Conservation (phyloP, 176 grass and related monocot genomes). For the Thalia dealbata region DNA sequence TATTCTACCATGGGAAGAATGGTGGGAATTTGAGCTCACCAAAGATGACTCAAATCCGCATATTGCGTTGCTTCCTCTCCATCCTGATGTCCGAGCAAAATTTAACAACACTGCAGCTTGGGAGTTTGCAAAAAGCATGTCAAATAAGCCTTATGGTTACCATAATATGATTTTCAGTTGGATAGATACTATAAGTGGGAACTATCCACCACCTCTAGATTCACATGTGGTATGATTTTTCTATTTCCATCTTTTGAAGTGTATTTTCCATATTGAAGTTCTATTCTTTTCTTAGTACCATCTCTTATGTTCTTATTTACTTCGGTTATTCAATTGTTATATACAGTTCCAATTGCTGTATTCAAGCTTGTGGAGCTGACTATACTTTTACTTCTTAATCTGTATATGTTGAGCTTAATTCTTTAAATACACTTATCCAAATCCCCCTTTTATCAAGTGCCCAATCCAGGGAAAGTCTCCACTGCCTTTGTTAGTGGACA, state of each 20-base stretch:
- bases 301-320: background rate
- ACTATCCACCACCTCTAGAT: constrained; percentile 91
- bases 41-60: constrained; percentile 89
- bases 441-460: no score
- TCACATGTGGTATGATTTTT: constrained; percentile 67
- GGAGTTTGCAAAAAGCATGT: constrained; percentile 84
- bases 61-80: constrained; percentile 73
- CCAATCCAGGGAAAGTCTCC: no score
- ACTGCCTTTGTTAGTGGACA: no score
- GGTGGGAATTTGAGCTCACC: constrained; percentile 79
- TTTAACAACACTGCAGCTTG: constrained; percentile 94
- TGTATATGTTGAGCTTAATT: no score
- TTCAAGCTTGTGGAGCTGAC: no score
- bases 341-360: no score
- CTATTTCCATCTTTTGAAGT: background rate
- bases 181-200: constrained; percentile 85
- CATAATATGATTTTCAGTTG: constrained; percentile 99
- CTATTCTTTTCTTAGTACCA: background rate
- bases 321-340: background rate
- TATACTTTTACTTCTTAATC: no score
- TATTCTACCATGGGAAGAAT: constrained; percentile 94
- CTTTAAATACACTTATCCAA: no score
- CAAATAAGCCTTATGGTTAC: constrained; percentile 73
- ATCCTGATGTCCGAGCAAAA: constrained; percentile 62
- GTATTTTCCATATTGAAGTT: background rate